A percentile compares a stretch with the other conserved stretches of the same genome.
phyloP scores from a whole-genome alignment of 148 eudicot species.

The Vaccinium corymbosum region DNA sequence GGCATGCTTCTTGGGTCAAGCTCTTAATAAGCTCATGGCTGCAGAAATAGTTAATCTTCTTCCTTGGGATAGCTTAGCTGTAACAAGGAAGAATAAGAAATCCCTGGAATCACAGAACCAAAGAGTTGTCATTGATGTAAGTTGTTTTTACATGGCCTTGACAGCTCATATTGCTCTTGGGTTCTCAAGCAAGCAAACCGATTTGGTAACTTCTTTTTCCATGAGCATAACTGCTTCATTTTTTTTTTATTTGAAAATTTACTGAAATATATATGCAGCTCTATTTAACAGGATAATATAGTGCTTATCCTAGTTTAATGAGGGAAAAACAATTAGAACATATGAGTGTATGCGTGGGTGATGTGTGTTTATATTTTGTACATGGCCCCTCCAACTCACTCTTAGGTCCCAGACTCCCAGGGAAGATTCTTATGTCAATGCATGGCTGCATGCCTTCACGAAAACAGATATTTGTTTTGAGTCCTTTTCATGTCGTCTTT shows the following conservation, averaged over 20 bases:
- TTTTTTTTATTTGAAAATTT: neutral
- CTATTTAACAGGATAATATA: neutral
- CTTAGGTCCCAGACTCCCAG: neutral
- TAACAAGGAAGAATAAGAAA: slow-evolving; percentile 79
- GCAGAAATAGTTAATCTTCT: slow-evolving; percentile 87
- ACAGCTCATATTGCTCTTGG: slow-evolving; percentile 91
- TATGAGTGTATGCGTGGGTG: neutral
- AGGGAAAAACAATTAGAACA: slow-evolving; percentile 4
- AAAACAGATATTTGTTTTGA: neutral
- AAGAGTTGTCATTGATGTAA: slow-evolving; percentile 79
- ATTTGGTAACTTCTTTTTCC: slow-evolving; percentile 56
- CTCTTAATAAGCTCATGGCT: slow-evolving; percentile 79
- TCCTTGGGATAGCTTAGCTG: slow-evolving; percentile 89
- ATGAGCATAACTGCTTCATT: neutral
- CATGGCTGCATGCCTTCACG: neutral
- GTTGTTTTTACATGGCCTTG: slow-evolving; percentile 69
- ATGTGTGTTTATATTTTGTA: neutral
- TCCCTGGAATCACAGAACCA: slow-evolving; percentile 92
- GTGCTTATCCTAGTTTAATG: neutral
- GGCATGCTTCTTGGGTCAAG: slow-evolving; percentile 83
- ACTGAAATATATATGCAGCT: neutral
- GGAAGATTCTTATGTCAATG: neutral
- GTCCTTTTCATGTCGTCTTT: neutral
- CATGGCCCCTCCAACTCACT: neutral
- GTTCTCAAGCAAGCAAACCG: slow-evolving; percentile 75